Base-by-base conservation (phyloP, 306 rosid genomes). In the Gillenia trifoliata region DNA sequence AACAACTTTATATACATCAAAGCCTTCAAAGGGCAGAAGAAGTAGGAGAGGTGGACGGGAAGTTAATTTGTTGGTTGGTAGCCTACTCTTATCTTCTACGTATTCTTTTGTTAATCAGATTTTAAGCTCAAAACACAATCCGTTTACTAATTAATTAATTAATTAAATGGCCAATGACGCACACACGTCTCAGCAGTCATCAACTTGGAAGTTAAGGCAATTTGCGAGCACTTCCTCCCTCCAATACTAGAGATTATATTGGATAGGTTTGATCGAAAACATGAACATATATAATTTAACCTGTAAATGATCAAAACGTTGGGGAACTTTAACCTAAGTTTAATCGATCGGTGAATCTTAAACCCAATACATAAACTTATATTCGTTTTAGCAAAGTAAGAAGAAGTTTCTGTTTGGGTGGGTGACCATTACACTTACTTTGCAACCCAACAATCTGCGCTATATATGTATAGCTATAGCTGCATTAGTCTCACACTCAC, bases 21-120 rank as follows among this genome's bases (percentile, higher is more conserved):
- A 73, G 77, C 76, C 78, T 50, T 71, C 10, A 30, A 77, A 73
- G 70, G 76, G 64, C 50, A 70, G 74, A 34, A 47, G 83, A 34
- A 47, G 80, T 75, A 49, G 83, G 77, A 87, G 78, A 78, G 83
- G 68, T 88, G 79, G 85, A 82, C 72, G 83, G 82, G 90, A 79
- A 79, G 85, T 75, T 78, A 78, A 70, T 86, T 52, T 81, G 81
- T 40, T 66, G 76, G 88, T 91, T 82, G 92, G 90, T 85, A 89
- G 86, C 96, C 90, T 82, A 85, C 89, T 71, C 89, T 84, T 79
- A 79, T 85, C 78, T 62, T 36, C 59, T 69, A 80, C 70, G 83
- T 77, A 75, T 78, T 78, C 73, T 64, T 45, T 49, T 57, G 69
- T 29, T 29, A 31, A 33, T 7, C 23, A 57, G 6, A 55, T 59